Evolutionary conservation across 2,329 filamentous ascomycete genomes (phyloP), one percentile per base, ranked within the genome.

Genomic region (Sporothrix euskadiensis): DNA sequence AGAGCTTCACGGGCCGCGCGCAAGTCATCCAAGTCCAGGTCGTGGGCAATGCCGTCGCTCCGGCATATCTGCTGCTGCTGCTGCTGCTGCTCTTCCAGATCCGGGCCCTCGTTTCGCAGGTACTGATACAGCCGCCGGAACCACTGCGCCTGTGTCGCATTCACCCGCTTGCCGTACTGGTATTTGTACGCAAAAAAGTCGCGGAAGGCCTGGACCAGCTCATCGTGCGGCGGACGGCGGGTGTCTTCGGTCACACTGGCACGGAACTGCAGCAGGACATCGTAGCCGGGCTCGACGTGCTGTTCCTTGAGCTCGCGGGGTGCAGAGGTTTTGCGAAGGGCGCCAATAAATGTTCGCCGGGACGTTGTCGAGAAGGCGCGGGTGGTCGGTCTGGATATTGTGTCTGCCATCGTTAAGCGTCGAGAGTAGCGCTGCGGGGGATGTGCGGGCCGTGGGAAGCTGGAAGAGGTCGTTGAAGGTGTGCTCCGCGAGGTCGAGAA

Each of bases 281-380:
- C 88, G 78, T 94, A 88, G 71, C 94, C 94, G 0, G 89, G 91
- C 78, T 90, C 92, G 74, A 90, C 83, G 77, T 90, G 86, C 69
- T 90, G 85, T 30, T 88, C 85, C 80, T 89, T 90, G 59, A 90
- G 81, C 73, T 87, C 83, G 74, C 88, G 85, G 22, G 89, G 86
- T 3, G 88, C 83, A 77, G 89, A 89, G 4, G 35, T 35, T 75
- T 85, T 80, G 77, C 92, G 87, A 65, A 94, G 83, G 4, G 72
- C 22, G 35, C 86, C 86, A 77, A 94, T 86, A 73, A 94, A 89
- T 3, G 86, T 86, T 75, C 90, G 84, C 68, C 84, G 82, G 14
- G 73, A 57, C 0, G 72, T 59, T 16, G 69, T 54, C 22, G 71
- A 69, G 39, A 75, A 73, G 9, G 69, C 12, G n/a, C 69, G 32